Percentiles rank a stretch among this genome's conserved stretches.
Evolutionary conservation across 2,329 filamentous ascomycete species (phyloP).

Genomic region (Setomelanomma holmii): DNA sequence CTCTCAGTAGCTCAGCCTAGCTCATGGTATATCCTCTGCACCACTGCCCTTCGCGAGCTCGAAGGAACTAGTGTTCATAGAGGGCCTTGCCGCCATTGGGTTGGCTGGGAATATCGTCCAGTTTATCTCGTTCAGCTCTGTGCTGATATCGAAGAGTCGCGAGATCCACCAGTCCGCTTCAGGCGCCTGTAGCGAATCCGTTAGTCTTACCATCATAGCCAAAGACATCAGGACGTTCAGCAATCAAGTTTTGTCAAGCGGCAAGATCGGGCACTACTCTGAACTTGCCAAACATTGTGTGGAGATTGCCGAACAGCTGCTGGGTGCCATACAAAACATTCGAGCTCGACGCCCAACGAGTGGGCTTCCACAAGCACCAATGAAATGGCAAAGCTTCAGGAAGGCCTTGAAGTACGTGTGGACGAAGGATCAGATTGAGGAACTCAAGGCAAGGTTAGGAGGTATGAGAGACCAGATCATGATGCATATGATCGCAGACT

Average conservation of each 20-base stretch:
- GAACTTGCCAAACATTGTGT: background rate
- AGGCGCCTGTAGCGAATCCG: background rate
- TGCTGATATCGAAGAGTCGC: slow-evolving; percentile 3
- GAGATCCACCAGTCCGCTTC: background rate
- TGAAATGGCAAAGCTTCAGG: slow-evolving; percentile 5
- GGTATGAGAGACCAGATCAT: slow-evolving; percentile 2
- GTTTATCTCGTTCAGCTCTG: slow-evolving; percentile 11
- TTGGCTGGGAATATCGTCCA: slow-evolving; percentile 13
- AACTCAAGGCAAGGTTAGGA: slow-evolving; percentile 3
- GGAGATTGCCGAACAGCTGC: background rate
- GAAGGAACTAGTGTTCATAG: background rate
- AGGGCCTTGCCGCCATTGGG: slow-evolving; percentile 5
- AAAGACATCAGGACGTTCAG: background rate
- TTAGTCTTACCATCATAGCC: slow-evolving; percentile 3
- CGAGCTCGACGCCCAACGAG: background rate
- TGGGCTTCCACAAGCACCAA: background rate
- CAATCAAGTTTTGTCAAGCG: background rate
- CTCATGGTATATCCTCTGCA: background rate
- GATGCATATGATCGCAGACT: slow-evolving; percentile 1
- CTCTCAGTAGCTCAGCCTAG: too few relatives aligned
- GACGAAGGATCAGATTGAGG: slow-evolving; percentile 5
- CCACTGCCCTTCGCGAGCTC: background rate
- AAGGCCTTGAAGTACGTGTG: slow-evolving; percentile 6
- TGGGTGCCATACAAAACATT: background rate
- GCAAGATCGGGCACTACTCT: background rate